Percentiles rank a stretch among this genome's conserved stretches.
These are phyloP conservation scores for Monilinia laxa DNA, from an alignment of 2,329 filamentous ascomycete genomes.

Conservation along the genomic window DNA sequence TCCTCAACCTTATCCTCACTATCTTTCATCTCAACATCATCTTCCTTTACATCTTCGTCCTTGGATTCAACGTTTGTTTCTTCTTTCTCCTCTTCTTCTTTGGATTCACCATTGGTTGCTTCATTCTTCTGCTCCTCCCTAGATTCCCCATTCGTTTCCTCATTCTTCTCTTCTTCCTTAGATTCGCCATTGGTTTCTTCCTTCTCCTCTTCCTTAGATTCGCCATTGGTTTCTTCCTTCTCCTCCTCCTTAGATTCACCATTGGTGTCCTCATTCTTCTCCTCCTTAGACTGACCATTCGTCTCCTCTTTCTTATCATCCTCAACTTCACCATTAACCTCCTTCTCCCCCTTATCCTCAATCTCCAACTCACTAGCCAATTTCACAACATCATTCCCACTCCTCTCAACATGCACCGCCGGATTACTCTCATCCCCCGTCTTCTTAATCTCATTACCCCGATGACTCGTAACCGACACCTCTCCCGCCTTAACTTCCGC, in stretches of 20 bases:
- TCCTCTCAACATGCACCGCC: slow-evolving; percentile 57
- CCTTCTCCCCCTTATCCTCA: slow-evolving; percentile 34
- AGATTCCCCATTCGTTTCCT: slow-evolving; percentile 29
- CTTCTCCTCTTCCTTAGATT: slow-evolving; percentile 17
- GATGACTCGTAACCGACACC: slow-evolving; percentile 59
- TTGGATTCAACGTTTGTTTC: slow-evolving; percentile 24
- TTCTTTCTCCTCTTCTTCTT: background rate
- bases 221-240: slow-evolving; percentile 26
- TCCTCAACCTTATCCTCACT: slow-evolving; percentile 21
- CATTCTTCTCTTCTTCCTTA: slow-evolving; percentile 28
- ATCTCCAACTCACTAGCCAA: slow-evolving; percentile 59
- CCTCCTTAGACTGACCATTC: slow-evolving; percentile 25
- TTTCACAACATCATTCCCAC: slow-evolving; percentile 66
- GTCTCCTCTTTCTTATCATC: slow-evolving; percentile 6
- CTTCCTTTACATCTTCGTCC: slow-evolving; percentile 29
- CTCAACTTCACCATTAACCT: slow-evolving; percentile 38
- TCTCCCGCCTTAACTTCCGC: slow-evolving; percentile 59
- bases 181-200: slow-evolving; percentile 29
- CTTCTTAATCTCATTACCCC: slow-evolving; percentile 64
- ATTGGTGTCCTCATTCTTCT: slow-evolving; percentile 42
- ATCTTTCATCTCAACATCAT: slow-evolving; percentile 23
- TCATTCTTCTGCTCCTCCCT: slow-evolving; percentile 34
- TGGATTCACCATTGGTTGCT: slow-evolving; percentile 21
- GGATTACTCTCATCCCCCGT: slow-evolving; percentile 60
- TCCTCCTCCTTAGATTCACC: slow-evolving; percentile 31